Base-by-base conservation (phyloP, 169 alveolate species). In the Eimeria maxima region DNA sequence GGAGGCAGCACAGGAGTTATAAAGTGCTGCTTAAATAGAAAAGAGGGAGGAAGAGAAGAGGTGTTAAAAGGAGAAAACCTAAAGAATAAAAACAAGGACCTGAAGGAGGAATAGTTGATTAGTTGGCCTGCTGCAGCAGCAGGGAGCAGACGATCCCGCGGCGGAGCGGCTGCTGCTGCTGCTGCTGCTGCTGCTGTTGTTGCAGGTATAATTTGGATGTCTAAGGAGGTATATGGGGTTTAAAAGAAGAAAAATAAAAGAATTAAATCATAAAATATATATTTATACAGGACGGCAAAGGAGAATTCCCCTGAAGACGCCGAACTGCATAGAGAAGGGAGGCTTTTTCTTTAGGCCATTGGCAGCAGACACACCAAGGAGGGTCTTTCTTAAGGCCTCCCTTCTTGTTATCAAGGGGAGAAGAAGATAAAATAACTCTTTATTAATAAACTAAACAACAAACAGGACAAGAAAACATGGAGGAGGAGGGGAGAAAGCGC, bases 221-320 rank as follows among this genome's bases (percentile, higher is more conserved):
- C 63, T 18, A 27, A 3, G 27, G 14, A 38, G 57, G 50, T 38
- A 13, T 3, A 38, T 16, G 45, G 86, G 11, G 45, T 33, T 22
- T 7, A 22, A 74, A 45, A 44, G 38, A 18, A 3, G 33, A 74
- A 0, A 74, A 74, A 42, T 45, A 45, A 44, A 74, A 42, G 86
- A 74, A 44, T 73, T 73, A 74, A 74, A 24, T 3, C 38, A 13
- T 38, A 74, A 74, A 74, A 74, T 20, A 18, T 13, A 7, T 74
- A 74, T 42, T 74, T 74, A 16, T 8, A 74, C 5, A 4, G 22
- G 16, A 6, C 4, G 44, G 4, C 4, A 5, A 13, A 29, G 4
- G 90, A 18, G 73, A 45, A 47, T 4, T 50, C 50, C 29, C 42
- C 53, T 80, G 90, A 80, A 80, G 90, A 80, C 90, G 69, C 65